Percentiles rank a stretch among this genome's conserved stretches.
phyloP scores from a whole-genome alignment of 768 basidiomycete species.

The Epithele typhae region DNA sequence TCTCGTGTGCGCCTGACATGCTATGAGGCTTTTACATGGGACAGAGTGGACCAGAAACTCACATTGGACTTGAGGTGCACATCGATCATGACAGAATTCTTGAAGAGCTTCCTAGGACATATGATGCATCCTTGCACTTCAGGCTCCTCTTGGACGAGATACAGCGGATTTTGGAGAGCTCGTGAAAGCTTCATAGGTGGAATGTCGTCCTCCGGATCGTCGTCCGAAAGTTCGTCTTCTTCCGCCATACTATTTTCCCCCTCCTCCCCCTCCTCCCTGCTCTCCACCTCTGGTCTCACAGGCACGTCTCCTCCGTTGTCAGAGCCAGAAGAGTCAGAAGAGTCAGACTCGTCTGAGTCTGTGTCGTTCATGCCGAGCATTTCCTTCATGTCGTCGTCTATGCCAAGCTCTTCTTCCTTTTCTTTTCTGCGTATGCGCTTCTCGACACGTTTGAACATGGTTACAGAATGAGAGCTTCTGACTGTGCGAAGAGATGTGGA shows the following conservation, averaged over 20 bases:
- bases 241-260: slow-evolving; percentile 18
- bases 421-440: slow-evolving; percentile 58
- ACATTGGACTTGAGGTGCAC: slow-evolving; percentile 62
- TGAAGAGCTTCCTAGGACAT: slow-evolving; percentile 72
- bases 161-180: slow-evolving; percentile 62
- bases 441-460: slow-evolving; percentile 79
- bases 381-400: slow-evolving; percentile 62
- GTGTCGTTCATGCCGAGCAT: slow-evolving; percentile 67
- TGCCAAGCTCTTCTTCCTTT: slow-evolving; percentile 59
- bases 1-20: slow-evolving; percentile 56
- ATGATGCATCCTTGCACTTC: slow-evolving; percentile 56
- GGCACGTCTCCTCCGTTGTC: slow-evolving; percentile 3
- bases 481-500: too few relatives aligned
- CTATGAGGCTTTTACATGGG: not conserved
- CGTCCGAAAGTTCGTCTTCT: slow-evolving; percentile 20
- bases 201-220: slow-evolving; percentile 32
- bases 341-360: slow-evolving; percentile 66
- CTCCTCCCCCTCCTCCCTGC: slow-evolving; percentile 17
- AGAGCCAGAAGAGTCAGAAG: slow-evolving; percentile 20
- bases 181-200: slow-evolving; percentile 51
- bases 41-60: slow-evolving; percentile 33
- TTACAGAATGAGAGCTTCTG: too few relatives aligned
- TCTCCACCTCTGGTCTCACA: slow-evolving; percentile 24
- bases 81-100: slow-evolving; percentile 49
- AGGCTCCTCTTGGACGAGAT: slow-evolving; percentile 51